Evolutionary conservation across 305 asterid genomes (phyloP), one percentile per base, ranked within the genome.

Genomic region (Plantago coronopus): DNA sequence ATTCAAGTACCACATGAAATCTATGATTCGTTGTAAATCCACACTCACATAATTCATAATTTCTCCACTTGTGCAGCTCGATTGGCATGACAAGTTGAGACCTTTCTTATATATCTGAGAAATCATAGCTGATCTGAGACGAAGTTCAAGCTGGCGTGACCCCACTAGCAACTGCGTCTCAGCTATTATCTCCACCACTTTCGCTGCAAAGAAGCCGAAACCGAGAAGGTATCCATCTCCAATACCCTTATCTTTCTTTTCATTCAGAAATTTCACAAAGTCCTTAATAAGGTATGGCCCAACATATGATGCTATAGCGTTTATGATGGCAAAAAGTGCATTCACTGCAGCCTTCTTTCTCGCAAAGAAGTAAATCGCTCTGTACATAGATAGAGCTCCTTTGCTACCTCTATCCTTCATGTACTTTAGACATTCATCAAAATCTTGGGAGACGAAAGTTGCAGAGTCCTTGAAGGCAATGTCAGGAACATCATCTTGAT

Each of bases 31-130:
- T 65, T 87, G 96, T 14, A 93, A 83, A 67, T 93, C 99, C 20
- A 93, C 99, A 17, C 99, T 93, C 97, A 93, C 89, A 44, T 62
- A 60, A 57, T 93, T 93, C 70, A 93, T 89, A 69, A 93, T 89
- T 75, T 93, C 95, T 13, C 99, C 96, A 56, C 85, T 89, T 17
- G 81, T 79, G 22, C 88, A 74, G 69, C 67, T 83, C 4, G 99
- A 82, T 67, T 69, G 79, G 81, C 96, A 87, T 17, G 99, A 83
- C 69, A 93, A 54, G 48, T 72, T 76, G 1, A 89, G 81, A 44
- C 99, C 97, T 75, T 93, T 93, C 63, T 89, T 79, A 62, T 93
- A 89, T 18, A 89, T 89, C 34, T 27, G 34, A 27, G 57, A 51
- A 5, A 51, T 51, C 38, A 51, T 5, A 0, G 57, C 37, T 11